These are phyloP conservation scores for Biancaea sappan DNA, from an alignment of 306 rosid genomes.

Conservation along the genomic window DNA sequence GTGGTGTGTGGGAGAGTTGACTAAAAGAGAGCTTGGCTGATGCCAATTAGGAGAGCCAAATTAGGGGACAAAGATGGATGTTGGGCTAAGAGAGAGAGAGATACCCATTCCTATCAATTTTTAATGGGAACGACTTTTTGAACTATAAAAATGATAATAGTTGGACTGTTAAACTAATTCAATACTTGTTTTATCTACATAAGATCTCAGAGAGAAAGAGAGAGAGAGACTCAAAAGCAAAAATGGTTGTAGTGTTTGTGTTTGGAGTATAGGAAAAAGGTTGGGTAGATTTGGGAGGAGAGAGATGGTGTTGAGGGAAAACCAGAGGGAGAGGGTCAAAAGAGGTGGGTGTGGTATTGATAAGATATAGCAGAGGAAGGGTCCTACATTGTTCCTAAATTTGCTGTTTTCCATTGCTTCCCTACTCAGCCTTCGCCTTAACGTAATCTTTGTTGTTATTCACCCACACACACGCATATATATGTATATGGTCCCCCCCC, in stretches of 20 bases:
- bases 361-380: conserved; percentile 32
- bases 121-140: too few relatives aligned
- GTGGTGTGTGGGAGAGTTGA: conserved; percentile 78
- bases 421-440: conserved; percentile 61
- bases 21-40: conserved; percentile 45
- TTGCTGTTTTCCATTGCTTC: conserved; percentile 32
- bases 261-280: conserved; percentile 45
- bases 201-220: too few relatives aligned
- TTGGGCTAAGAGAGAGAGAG: not conserved
- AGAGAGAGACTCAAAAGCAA: conserved; percentile 36
- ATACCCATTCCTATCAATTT: too few relatives aligned
- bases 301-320: conserved; percentile 39
- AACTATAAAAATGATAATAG: too few relatives aligned
- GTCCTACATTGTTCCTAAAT: conserved; percentile 42
- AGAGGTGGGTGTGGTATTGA: conserved; percentile 69
- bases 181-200: too few relatives aligned
- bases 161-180: too few relatives aligned
- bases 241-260: conserved; percentile 30
- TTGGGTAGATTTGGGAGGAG: conserved; percentile 36
- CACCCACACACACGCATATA: not conserved
- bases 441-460: conserved; percentile 62
- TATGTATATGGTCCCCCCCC: conserved; percentile 18
- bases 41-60: conserved; percentile 51
- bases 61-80: conserved; percentile 27
- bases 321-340: conserved; percentile 57